phyloP scores from a whole-genome alignment of 2,329 filamentous ascomycete genomes.

The Phyllosticta citriasiana region DNA sequence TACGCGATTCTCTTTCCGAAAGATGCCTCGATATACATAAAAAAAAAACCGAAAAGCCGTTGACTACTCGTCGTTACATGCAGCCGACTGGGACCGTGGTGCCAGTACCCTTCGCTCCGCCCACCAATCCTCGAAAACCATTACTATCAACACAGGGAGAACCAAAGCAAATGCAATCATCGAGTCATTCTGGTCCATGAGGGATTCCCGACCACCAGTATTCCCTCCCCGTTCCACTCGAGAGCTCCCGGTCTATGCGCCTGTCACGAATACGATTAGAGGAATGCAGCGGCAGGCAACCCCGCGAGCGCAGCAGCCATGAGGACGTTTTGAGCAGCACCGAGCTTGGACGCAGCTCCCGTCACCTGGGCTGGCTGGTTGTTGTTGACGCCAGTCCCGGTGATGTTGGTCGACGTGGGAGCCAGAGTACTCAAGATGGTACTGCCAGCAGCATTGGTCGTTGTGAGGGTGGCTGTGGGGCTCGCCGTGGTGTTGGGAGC shows the following conservation, averaged over 20 bases:
- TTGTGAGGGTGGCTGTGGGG: not conserved
- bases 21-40: not conserved
- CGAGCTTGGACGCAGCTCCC: not conserved
- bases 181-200: not conserved
- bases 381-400: not conserved
- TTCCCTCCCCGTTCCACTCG: not conserved
- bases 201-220: not conserved
- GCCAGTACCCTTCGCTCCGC: not conserved
- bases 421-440: not conserved
- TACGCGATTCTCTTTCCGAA: not conserved
- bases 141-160: not conserved
- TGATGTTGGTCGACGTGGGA: not conserved
- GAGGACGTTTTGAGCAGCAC: not conserved
- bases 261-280: not conserved
- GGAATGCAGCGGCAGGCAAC: not conserved
- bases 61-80: not conserved
- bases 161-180: not conserved
- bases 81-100: not conserved
- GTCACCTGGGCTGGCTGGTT: not conserved
- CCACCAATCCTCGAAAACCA: not conserved
- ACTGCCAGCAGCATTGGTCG: not conserved
- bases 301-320: not conserved
- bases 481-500: constrained; percentile 10
- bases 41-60: not conserved
- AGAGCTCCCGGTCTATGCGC: not conserved